Evolutionary conservation across 176 grass and related monocot species (phyloP), one percentile per base, ranked within the genome.

Genomic region (Oryza punctata): DNA sequence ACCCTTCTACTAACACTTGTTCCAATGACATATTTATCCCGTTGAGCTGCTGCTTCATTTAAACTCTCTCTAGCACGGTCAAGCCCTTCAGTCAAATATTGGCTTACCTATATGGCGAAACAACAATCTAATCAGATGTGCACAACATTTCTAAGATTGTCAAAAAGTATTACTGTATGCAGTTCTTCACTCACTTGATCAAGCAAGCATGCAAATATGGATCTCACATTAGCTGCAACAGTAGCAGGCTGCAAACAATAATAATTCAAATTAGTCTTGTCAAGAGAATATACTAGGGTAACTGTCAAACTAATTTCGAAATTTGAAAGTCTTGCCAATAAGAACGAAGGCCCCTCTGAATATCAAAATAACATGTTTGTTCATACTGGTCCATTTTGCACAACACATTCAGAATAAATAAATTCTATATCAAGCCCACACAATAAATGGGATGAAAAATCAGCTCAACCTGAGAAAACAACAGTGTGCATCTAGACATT

Each of bases 31-130:
- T 84, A 99, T 84, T 61, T 91, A 78, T 94, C 96, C 72, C 96
- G 84, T 81, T 79, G 11, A 89, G 78, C 89, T 57, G 93, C 91
- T 69, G 93, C 93, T 29, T 99, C 91, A 76, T 96, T 99, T 76
- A 99, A 94, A 90, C 89, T 81, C 63, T 99, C 96, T 92, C 89
- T 94, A 63, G 96, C 93, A 76, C 89, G 78, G 68, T 94, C 96
- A 75, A 99, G 93, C 16, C 96, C 96, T 85, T 94, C 91, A 57
- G 96, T 99, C 86, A 99, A 89, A 88, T 99, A 99, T 87, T 89
- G 91, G 70, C 96, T 99, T 41, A 94, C 83, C 96, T 99, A 78
- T 73, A 77, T 85, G 75, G 11, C 73, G 76, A 86, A 66, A 64
- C 57, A 86, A 65, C 60, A 12, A 68, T 73, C 23, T 77, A 67